Base-by-base conservation (phyloP, 176 grass and related monocot species). In the Saccharum officinarum region DNA sequence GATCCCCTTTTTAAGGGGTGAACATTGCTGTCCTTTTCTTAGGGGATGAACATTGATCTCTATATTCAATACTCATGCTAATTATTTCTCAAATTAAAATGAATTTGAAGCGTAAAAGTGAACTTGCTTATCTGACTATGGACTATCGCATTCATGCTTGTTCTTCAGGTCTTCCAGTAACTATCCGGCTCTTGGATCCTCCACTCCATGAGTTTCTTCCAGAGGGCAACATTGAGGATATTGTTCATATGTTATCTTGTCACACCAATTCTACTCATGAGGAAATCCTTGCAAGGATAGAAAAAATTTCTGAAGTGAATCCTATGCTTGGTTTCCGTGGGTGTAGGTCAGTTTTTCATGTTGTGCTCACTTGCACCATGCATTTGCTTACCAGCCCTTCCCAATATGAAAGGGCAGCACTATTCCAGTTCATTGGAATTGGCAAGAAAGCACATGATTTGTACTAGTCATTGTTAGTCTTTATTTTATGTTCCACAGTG, bases 281-380 rank as follows among this genome's bases (percentile, higher is more conserved):
- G 49, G 95, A 95, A 85, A 86, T 92, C 80, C 88, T 98, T 80
- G 78, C 92, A 26, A 91, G 95, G 67, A 74, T 98, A 59, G 95
- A 98, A 74, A 98, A 93, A 70, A 87, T 98, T 49, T 93, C 95
- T 37, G 95, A 98, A 90, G 95, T 98, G 67, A 98, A 98, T 68
- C 95, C 95, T 4, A 98, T 98, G 95, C 92, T 98, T 82, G 95
- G 95, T 84, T 98, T 98, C 85, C 92, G 92, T 73, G 95, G 95
- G 49, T 98, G 95, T 87, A 91, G 95, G 95, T 98, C 71, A 61
- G 76, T 73, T 79, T 62, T 85, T 54, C 18, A 42, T 86, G 14
- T 28, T 87, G 13, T 87, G n/a, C 7, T 60, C 28, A 79, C n/a
- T 79, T 2, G 28, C 82, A 67, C 15, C 9, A 54, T 41, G 10